phyloP scores from a whole-genome alignment of 345 rosid genomes.

The Arabidopsis thaliana region DNA sequence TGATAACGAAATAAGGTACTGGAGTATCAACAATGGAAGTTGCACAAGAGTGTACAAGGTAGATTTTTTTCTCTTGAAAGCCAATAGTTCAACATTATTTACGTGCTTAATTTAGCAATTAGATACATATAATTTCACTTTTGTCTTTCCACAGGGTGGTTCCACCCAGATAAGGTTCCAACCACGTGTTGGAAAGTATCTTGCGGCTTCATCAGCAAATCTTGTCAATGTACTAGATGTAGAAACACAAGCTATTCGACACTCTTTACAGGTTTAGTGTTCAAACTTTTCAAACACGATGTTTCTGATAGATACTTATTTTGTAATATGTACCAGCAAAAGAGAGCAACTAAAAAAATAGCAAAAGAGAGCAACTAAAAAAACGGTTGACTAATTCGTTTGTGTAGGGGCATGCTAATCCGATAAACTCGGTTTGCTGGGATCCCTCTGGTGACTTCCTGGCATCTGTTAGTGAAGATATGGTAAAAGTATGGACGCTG shows the following conservation, averaged over 20 bases:
- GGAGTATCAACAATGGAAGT: slow-evolving; percentile 89
- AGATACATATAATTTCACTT: background rate
- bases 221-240: slow-evolving; percentile 82
- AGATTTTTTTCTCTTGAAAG: slow-evolving; percentile 27
- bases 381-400: background rate
- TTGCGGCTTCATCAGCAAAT: slow-evolving; percentile 88
- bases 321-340: background rate
- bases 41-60: slow-evolving; percentile 84
- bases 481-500: slow-evolving; percentile 87
- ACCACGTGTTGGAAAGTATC: slow-evolving; percentile 86
- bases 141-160: slow-evolving; percentile 63
- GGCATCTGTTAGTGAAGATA: slow-evolving; percentile 94
- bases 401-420: slow-evolving; percentile 79
- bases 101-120: background rate
- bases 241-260: slow-evolving; percentile 79
- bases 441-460: slow-evolving; percentile 82
- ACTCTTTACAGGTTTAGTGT: slow-evolving; percentile 69
- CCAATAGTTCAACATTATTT: background rate
- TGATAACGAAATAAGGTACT: slow-evolving; percentile 89
- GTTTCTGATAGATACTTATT: background rate
- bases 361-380: slow-evolving; percentile 3
- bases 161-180: slow-evolving; percentile 88
- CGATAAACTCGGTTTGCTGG: slow-evolving; percentile 88
- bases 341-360: slow-evolving; percentile 5
- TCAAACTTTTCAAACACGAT: slow-evolving; percentile 5